These are phyloP conservation scores for Suhomyces kilbournensis DNA, from an alignment of 805 yeast species.

Conservation along the genomic window DNA sequence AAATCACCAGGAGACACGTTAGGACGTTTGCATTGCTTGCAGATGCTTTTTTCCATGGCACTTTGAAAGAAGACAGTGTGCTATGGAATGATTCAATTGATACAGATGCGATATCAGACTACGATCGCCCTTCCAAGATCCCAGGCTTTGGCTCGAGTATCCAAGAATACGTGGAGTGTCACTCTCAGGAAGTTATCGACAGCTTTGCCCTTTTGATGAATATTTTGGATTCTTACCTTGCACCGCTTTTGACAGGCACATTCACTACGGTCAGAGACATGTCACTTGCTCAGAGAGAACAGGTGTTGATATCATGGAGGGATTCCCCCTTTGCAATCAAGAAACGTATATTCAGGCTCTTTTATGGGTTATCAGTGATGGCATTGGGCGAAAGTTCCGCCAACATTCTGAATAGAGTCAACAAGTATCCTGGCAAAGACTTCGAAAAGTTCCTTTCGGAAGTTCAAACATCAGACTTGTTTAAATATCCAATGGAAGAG, in stretches of 20 bases:
- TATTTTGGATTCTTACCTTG: slow-evolving; percentile 27
- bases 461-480: slow-evolving; percentile 22
- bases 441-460: slow-evolving; percentile 26
- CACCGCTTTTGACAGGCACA: slow-evolving; percentile 31
- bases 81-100: slow-evolving; percentile 7
- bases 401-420: slow-evolving; percentile 28
- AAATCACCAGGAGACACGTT: slow-evolving; percentile 14
- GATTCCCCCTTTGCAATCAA: slow-evolving; percentile 35
- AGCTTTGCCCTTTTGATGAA: slow-evolving; percentile 23
- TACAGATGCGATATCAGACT: slow-evolving; percentile 25
- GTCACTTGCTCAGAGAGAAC: slow-evolving; percentile 30
- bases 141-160: slow-evolving; percentile 24
- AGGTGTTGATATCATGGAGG: slow-evolving; percentile 37
- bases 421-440: slow-evolving; percentile 38
- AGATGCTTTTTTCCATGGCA: slow-evolving; percentile 37
- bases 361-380: slow-evolving; percentile 22
- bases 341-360: slow-evolving; percentile 31
- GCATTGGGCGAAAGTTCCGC: slow-evolving; percentile 25
- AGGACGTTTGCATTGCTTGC: slow-evolving; percentile 26
- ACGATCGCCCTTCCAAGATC: slow-evolving; percentile 25
- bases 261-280: slow-evolving; percentile 34
- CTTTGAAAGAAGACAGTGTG: slow-evolving; percentile 19
- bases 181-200: slow-evolving; percentile 16
- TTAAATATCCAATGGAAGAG: slow-evolving; percentile 26
- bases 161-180: slow-evolving; percentile 11